Conservation (phyloP, 306 rosid genomes). For the Urtica urens region DNA sequence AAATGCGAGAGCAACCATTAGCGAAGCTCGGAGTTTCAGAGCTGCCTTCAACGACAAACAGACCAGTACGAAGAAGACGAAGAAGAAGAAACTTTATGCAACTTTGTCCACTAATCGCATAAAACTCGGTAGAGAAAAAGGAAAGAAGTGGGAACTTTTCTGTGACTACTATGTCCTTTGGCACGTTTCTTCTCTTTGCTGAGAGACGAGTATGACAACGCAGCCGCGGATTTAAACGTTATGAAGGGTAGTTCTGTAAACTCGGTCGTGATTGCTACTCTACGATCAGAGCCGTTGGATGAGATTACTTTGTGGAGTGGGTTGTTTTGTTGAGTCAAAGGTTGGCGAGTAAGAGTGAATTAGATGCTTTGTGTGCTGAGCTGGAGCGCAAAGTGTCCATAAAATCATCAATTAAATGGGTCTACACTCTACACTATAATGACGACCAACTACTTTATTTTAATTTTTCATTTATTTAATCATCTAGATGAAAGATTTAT, state of each 20-base stretch:
- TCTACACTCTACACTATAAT: not conserved
- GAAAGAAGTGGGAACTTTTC: not conserved
- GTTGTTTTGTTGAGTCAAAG: constrained; percentile 9
- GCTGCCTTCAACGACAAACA: constrained; percentile 18
- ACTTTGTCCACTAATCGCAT: too few relatives aligned
- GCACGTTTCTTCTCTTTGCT: not conserved
- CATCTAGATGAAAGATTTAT: not conserved
- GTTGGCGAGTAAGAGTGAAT: constrained; percentile 4
- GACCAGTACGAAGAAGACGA: constrained; percentile 9
- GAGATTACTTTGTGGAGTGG: constrained; percentile 8
- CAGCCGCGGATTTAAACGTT: constrained; percentile 16
- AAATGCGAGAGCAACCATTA: constrained; percentile 12
- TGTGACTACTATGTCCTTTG: constrained; percentile 41
- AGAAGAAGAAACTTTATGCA: constrained; percentile 13
- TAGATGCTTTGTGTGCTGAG: constrained; percentile 28
- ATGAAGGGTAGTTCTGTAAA: constrained; percentile 31
- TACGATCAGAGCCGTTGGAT: constrained; percentile 21
- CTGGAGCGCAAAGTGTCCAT: constrained; percentile 23
- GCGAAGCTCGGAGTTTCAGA: constrained; percentile 20
- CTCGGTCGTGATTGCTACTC: not conserved
- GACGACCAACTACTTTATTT: too few relatives aligned
- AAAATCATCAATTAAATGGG: not conserved
- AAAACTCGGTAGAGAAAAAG: constrained; percentile 2
- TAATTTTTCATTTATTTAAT: not conserved
- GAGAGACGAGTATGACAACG: not conserved